Evolutionary conservation across 768 basidiomycete genomes (phyloP).

Genomic region (Leccinum subgranulosum): DNA sequence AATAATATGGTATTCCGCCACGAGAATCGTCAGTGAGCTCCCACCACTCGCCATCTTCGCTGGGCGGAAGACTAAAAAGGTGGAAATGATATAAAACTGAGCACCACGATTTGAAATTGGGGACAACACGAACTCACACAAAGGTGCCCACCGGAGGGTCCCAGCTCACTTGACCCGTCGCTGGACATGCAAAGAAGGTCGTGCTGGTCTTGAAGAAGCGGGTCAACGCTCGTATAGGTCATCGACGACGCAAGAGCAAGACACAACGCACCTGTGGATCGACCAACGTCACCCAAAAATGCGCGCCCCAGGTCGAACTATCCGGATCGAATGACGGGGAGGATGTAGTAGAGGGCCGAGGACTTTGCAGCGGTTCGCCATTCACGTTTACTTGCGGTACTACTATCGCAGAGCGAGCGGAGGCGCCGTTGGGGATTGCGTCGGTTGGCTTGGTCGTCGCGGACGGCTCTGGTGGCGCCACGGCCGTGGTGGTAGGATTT

Average conservation of each 20-base stretch:
- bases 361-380: constrained; percentile 31
- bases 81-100: constrained; percentile 2
- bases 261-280: constrained; percentile 74
- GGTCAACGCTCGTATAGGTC: constrained; percentile 5
- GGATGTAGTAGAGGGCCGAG: constrained; percentile 30
- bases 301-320: constrained; percentile 73
- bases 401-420: constrained; percentile 14
- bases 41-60: constrained; percentile 92
- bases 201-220: constrained; percentile 44
- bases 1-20: constrained; percentile 86
- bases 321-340: constrained; percentile 22
- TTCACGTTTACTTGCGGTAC: constrained; percentile 37
- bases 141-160: constrained; percentile 88
- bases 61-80: constrained; percentile 70
- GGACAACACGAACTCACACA: constrained; percentile 51
- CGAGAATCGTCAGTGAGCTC: constrained; percentile 83
- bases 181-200: constrained; percentile 90
- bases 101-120: constrained; percentile 17
- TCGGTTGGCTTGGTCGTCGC: constrained; percentile 8
- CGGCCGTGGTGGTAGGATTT: neutral
- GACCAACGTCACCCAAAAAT: constrained; percentile 92
- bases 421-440: constrained; percentile 8
- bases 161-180: constrained; percentile 91
- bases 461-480: constrained; percentile 1
- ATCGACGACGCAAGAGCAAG: constrained; percentile 7